Base-by-base conservation (phyloP, 2,329 filamentous ascomycete genomes). In the Diaporthe batatas region DNA sequence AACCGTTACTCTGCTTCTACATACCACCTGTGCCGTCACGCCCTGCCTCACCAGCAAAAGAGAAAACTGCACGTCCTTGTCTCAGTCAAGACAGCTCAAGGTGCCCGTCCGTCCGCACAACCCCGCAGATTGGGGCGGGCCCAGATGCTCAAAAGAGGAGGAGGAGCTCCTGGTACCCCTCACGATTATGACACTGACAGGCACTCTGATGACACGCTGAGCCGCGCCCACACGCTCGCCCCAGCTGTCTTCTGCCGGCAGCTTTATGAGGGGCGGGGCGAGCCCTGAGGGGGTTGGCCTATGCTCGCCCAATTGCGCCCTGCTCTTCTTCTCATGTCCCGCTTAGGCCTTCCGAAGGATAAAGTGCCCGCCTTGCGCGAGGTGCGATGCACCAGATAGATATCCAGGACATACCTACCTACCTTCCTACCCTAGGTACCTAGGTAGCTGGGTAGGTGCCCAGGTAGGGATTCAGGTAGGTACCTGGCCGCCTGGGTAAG, bases 141-240 rank as follows among this genome's bases (percentile, higher is more conserved):
- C 68, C 68, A 62, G 55, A 25, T 34, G 47, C 36, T 57, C 55
- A 14, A 70, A 70, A 49, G 65, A 51, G 29, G 54, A 51, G 29
- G 68, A 70, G 68, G 44, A 62, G 68, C 68, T 70, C 54, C 54
- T 70, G 32, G 36, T 70, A 70, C 68, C 68, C 68, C 68, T 70
- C 68, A 70, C 62, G 44, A 65, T 70, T 70, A 62, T 70, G 68
- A 70, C 67, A 70, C 51, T 70, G 29, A 70, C 47, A 54, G 55
- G 54, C 32, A 70, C 68, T 55, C 57, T 62, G 54, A 59, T 70
- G 68, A 59, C 68, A 70, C 57, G 54, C 42, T 44, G 39, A 49
- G 34, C 59, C 32, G 42, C 44, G 57, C 36, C 57, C 23, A 39
- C 23, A 39, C 25, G 36, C 32, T 53, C 47, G 29, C 49, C 49